A percentile compares a stretch with the other conserved stretches of the same genome.
phyloP scores from a whole-genome alignment of 108 stramenopile species.

The Licmophora abbreviata region DNA sequence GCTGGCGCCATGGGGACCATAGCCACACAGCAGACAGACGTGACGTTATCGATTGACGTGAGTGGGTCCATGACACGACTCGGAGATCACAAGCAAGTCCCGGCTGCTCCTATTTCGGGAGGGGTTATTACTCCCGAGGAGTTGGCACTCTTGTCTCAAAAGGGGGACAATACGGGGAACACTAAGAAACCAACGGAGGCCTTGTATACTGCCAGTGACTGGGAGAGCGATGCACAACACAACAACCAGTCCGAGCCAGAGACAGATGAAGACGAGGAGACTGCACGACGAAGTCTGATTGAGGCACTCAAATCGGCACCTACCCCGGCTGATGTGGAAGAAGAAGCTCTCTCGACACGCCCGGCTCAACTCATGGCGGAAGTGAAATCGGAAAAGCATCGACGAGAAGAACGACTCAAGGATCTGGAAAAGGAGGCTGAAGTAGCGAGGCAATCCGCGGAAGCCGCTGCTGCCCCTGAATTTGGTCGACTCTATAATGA shows the following conservation, averaged over 20 bases:
- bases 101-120: conserved; percentile 26
- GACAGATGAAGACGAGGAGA: conserved; percentile 71
- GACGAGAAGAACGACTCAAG: conserved; percentile 64
- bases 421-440: conserved; percentile 66
- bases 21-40: conserved; percentile 21
- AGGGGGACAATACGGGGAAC: conserved; percentile 8
- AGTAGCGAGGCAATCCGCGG: conserved; percentile 37
- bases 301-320: conserved; percentile 60
- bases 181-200: conserved; percentile 16
- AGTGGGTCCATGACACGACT: conserved; percentile 41
- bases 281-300: conserved; percentile 70
- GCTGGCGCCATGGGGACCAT: conserved; percentile 57
- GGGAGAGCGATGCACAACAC: conserved; percentile 53
- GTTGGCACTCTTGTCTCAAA: conserved; percentile 24
- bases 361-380: conserved; percentile 37
- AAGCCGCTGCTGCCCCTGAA: conserved; percentile 45
- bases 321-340: conserved; percentile 20
- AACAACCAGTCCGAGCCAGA: conserved; percentile 17
- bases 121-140: conserved; percentile 35
- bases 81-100: conserved; percentile 11
- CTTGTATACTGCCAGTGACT: conserved; percentile 58
- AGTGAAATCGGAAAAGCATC: conserved; percentile 73
- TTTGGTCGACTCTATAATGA: conserved; percentile 77
- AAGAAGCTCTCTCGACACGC: conserved; percentile 17
- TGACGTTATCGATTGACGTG: conserved; percentile 24